phyloP scores from a whole-genome alignment of 106 monocot species.

The Posidonia australis region DNA sequence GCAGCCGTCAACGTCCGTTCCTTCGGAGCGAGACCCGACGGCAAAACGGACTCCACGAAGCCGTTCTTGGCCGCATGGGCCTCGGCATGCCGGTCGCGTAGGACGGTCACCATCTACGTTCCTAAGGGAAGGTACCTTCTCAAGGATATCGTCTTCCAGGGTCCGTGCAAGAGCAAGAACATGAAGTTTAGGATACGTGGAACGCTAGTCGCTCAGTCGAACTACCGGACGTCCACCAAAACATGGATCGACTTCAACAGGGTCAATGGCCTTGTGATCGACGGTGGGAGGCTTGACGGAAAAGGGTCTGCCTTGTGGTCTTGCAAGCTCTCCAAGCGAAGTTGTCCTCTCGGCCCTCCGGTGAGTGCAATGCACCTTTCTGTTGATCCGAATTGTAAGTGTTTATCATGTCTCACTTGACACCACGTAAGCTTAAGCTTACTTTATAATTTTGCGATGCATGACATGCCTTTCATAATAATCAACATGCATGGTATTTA shows the following conservation, averaged over 20 bases:
- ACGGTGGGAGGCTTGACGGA: conserved; percentile 13
- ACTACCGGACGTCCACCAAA: not conserved
- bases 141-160: not conserved
- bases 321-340: not conserved
- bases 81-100: not conserved
- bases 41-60: not conserved
- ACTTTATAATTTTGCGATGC: no score
- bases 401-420: conserved; percentile 8
- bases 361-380: conserved; percentile 14
- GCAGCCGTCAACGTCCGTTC: not conserved
- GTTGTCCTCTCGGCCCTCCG: conserved; percentile 5
- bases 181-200: conserved; percentile 1
- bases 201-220: conserved; percentile 1
- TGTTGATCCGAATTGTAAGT: conserved; percentile 4
- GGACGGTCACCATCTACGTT: not conserved
- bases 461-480: no score
- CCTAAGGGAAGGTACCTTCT: conserved; percentile 4
- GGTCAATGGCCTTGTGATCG: conserved; percentile 9
- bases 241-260: conserved; percentile 16
- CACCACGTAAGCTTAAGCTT: no score
- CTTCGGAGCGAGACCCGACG: conserved; percentile 19
- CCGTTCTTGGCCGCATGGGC: conserved; percentile 1
- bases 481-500: no score
- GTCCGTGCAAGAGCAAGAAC: not conserved
- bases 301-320: conserved; percentile 4